Evolutionary conservation across 2,329 filamentous ascomycete species (phyloP).

Genomic region (Onygenales sp.): DNA sequence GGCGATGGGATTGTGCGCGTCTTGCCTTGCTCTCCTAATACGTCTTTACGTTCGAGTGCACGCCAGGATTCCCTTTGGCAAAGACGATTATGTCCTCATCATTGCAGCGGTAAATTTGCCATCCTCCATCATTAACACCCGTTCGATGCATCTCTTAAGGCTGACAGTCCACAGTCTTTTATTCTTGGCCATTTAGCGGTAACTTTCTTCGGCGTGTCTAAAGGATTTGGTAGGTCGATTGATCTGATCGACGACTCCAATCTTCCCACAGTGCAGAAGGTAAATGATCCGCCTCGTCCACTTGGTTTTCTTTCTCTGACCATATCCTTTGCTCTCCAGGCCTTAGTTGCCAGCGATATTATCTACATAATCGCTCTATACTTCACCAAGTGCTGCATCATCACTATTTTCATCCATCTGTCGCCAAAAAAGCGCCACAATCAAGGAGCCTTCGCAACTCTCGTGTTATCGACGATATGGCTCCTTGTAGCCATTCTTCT

Average conservation of each 20-base stretch:
- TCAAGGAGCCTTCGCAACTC: constrained; percentile 23
- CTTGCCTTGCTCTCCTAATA: constrained; percentile 26
- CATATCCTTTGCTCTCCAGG: constrained; percentile 9
- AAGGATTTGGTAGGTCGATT: constrained; percentile 26
- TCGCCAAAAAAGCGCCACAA: constrained; percentile 35
- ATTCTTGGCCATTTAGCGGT: constrained; percentile 23
- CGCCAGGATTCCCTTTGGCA: constrained; percentile 23
- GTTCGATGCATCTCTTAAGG: background rate
- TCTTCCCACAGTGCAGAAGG: constrained; percentile 19
- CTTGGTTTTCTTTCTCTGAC: background rate
- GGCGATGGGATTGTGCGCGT: constrained; percentile 27
- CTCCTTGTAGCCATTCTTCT: constrained; percentile 31
- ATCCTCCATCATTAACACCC: background rate
- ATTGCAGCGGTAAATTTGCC: constrained; percentile 21
- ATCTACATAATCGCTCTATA: constrained; percentile 35
- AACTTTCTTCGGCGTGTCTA: constrained; percentile 21
- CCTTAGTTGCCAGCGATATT: constrained; percentile 31
- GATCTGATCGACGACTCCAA: constrained; percentile 16
- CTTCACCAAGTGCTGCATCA: constrained; percentile 32
- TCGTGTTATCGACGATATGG: constrained; percentile 29
- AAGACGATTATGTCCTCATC: constrained; percentile 24
- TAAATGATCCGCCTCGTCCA: constrained; percentile 8
- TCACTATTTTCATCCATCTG: constrained; percentile 36
- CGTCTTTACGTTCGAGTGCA: constrained; percentile 27
- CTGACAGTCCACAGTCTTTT: constrained; percentile 14